Evolutionary conservation across 2,329 filamentous ascomycete genomes (phyloP).

Genomic region (Tolypocladium endophyticum): DNA sequence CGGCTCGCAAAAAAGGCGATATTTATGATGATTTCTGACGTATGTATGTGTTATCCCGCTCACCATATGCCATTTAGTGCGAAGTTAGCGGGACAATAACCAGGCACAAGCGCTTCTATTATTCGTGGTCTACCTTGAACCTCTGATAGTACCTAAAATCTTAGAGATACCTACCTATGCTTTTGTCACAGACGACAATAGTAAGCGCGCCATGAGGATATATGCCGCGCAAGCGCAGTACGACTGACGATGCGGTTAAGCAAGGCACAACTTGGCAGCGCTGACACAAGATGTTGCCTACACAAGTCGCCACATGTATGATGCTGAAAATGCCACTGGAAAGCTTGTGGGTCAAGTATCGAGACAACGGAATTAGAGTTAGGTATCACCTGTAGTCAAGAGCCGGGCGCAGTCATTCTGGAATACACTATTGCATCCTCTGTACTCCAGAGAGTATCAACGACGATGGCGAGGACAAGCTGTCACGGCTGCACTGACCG

Average conservation of each 20-base stretch:
- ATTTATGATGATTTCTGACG: not conserved
- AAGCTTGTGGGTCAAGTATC: constrained; percentile 24
- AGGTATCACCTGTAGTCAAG: constrained; percentile 33
- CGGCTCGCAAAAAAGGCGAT: constrained; percentile 40
- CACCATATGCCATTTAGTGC: constrained; percentile 23
- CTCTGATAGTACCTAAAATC: constrained; percentile 36
- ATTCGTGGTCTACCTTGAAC: constrained; percentile 38
- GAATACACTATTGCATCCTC: too few relatives aligned
- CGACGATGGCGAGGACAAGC: not conserved
- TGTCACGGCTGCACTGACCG: not conserved
- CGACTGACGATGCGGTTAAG: not conserved
- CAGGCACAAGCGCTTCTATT: constrained; percentile 32
- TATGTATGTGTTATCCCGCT: not conserved
- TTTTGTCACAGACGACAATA: constrained; percentile 31
- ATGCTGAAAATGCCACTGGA: constrained; percentile 30
- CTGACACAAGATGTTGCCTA: not conserved
- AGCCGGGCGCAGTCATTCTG: constrained; percentile 18
- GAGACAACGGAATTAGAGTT: constrained; percentile 32
- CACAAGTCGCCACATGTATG: constrained; percentile 29
- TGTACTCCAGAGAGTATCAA: not conserved
- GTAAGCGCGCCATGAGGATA: constrained; percentile 31
- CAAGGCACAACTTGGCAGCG: not conserved
- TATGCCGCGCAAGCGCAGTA: constrained; percentile 26
- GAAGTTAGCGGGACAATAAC: constrained; percentile 40
- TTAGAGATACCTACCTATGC: constrained; percentile 29